Conservation (phyloP, 148 eudicot genomes). For the Rhododendron ovatum region DNA sequence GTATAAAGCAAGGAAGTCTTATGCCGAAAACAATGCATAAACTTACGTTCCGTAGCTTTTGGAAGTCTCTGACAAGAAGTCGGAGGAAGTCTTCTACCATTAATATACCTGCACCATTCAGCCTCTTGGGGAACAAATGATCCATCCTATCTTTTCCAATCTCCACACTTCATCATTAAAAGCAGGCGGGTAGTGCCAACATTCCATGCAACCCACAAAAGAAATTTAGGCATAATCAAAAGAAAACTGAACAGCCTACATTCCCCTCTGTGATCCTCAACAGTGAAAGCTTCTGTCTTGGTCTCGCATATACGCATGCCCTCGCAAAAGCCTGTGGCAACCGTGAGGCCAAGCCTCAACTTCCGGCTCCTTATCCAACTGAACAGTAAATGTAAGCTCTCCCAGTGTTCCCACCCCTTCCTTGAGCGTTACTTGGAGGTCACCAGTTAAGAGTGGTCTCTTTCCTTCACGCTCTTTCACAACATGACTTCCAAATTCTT, state of each 20-base stretch:
- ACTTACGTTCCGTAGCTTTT: conserved; percentile 69
- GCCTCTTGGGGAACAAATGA: conserved; percentile 81
- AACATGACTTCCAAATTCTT: conserved; percentile 37
- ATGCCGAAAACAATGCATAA: neutral
- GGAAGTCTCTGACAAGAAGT: conserved; percentile 80
- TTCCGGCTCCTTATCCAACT: conserved; percentile 97
- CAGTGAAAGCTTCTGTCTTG: conserved; percentile 89
- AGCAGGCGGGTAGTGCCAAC: conserved; percentile 35
- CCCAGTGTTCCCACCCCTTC: conserved; percentile 96
- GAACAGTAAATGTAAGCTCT: conserved; percentile 90
- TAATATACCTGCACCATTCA: conserved; percentile 42
- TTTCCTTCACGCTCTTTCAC: conserved; percentile 91
- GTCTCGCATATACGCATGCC: conserved; percentile 81
- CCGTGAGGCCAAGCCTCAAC: conserved; percentile 80
- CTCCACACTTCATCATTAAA: conserved; percentile 94
- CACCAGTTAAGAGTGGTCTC: conserved; percentile 83
- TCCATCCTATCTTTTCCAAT: conserved; percentile 96
- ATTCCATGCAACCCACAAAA: neutral
- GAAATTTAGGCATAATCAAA: neutral
- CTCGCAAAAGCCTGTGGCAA: conserved; percentile 65
- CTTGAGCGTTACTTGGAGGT: conserved; percentile 74
- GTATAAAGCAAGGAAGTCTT: neutral
- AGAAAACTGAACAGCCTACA: conserved; percentile 41
- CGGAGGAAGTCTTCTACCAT: conserved; percentile 86
- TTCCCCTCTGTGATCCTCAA: conserved; percentile 97